Conservation (phyloP, 2,329 filamentous ascomycete genomes). For the Calonectria ilicicola region DNA sequence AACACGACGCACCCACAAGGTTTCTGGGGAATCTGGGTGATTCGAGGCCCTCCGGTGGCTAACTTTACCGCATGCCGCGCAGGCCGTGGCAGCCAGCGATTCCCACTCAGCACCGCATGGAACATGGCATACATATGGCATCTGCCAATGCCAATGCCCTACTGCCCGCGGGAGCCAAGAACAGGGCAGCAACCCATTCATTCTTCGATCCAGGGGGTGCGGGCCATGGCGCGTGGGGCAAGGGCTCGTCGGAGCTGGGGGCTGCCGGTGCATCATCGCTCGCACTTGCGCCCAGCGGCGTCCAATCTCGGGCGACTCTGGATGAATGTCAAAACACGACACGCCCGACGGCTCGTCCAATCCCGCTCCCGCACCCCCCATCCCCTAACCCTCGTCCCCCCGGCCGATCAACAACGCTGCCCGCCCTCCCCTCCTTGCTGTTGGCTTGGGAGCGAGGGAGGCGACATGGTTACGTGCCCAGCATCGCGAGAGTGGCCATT, state of each 20-base stretch:
- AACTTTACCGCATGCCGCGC: not conserved
- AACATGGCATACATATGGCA: slow-evolving; percentile 4
- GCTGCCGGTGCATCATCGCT: slow-evolving; percentile 6
- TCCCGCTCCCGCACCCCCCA: slow-evolving; percentile 1
- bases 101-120: slow-evolving; percentile 11
- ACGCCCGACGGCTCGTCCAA: slow-evolving; percentile 1
- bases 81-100: not conserved
- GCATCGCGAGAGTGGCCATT: not conserved
- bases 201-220: not conserved
- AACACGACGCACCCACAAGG: not conserved
- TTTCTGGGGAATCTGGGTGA: not conserved
- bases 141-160: too few relatives aligned
- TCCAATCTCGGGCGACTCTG: slow-evolving; percentile 7
- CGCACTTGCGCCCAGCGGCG: not conserved
- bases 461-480: not conserved
- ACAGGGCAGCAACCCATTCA: slow-evolving; percentile 3
- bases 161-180: slow-evolving; percentile 9
- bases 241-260: slow-evolving; percentile 16
- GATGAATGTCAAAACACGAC: slow-evolving; percentile 10
- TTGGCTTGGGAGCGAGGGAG: not conserved
- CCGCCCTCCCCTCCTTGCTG: not conserved
- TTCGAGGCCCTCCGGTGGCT: not conserved
- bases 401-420: not conserved
- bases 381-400: not conserved
- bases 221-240: slow-evolving; percentile 9